Evolutionary conservation across 1,139 yeast species (phyloP).

Genomic region (Hyphopichia fennica): DNA sequence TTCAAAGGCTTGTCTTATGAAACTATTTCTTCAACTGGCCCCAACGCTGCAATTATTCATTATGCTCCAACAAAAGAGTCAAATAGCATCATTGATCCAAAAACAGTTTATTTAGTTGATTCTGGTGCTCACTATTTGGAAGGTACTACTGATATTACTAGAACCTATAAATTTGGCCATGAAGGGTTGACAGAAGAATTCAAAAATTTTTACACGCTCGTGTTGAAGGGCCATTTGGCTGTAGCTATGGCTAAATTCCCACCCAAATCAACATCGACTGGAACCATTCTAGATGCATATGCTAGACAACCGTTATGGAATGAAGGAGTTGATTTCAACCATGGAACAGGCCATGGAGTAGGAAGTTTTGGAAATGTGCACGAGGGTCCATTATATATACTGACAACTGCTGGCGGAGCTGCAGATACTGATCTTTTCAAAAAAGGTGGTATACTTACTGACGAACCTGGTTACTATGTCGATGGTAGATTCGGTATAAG

Average conservation of each 20-base stretch:
- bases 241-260: slow-evolving; percentile 55
- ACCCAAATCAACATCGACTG: slow-evolving; percentile 37
- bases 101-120: slow-evolving; percentile 46
- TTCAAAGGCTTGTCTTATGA: slow-evolving; percentile 55
- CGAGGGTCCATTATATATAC: slow-evolving; percentile 54
- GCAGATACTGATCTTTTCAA: slow-evolving; percentile 30
- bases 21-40: slow-evolving; percentile 54
- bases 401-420: slow-evolving; percentile 39
- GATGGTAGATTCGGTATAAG: slow-evolving; percentile 55
- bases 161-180: slow-evolving; percentile 47
- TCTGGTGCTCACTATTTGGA: slow-evolving; percentile 59
- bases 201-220: slow-evolving; percentile 49
- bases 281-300: slow-evolving; percentile 48
- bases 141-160: slow-evolving; percentile 61
- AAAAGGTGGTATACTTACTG: slow-evolving; percentile 51
- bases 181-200: slow-evolving; percentile 21
- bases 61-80: slow-evolving; percentile 51
- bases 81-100: slow-evolving; percentile 41
- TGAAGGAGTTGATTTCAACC: slow-evolving; percentile 53
- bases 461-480: slow-evolving; percentile 58
- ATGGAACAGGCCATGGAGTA: slow-evolving; percentile 64
- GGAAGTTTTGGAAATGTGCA: slow-evolving; percentile 59
- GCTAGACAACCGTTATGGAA: slow-evolving; percentile 56
- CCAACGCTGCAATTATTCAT: slow-evolving; percentile 56
- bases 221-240: slow-evolving; percentile 55